phyloP scores from a whole-genome alignment of 2,329 filamentous ascomycete genomes.

The Hypoxylon sp. region DNA sequence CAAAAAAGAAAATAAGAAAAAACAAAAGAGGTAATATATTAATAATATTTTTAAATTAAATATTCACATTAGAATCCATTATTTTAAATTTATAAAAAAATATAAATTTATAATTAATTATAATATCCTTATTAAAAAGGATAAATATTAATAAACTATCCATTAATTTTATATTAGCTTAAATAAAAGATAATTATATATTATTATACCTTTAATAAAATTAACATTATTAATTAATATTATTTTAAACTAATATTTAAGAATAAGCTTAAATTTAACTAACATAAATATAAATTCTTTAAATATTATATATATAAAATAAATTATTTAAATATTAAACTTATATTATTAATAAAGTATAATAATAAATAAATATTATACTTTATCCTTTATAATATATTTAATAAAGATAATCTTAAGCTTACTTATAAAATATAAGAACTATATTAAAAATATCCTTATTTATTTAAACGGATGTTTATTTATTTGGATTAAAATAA shows the following conservation, averaged over 20 bases:
- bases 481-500: background rate
- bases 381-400: background rate
- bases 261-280: background rate
- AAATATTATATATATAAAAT: background rate
- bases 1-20: background rate
- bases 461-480: constrained; percentile 1
- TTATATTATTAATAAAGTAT: too few species aligned
- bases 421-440: background rate
- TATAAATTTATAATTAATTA: background rate
- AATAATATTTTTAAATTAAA: background rate
- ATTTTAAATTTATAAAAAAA: constrained; percentile 1
- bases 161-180: background rate
- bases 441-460: background rate
- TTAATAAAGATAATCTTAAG: background rate
- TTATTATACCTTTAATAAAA: background rate
- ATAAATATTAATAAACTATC: background rate
- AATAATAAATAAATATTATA: background rate
- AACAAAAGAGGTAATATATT: background rate
- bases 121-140: constrained; percentile 3
- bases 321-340: background rate
- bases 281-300: background rate
- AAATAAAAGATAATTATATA: background rate
- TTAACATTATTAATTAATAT: background rate
- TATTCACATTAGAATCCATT: constrained; percentile 5
- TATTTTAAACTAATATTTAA: background rate